Evolutionary conservation across 2,329 filamentous ascomycete species (phyloP).

Genomic region (Colletotrichum simmondsii): DNA sequence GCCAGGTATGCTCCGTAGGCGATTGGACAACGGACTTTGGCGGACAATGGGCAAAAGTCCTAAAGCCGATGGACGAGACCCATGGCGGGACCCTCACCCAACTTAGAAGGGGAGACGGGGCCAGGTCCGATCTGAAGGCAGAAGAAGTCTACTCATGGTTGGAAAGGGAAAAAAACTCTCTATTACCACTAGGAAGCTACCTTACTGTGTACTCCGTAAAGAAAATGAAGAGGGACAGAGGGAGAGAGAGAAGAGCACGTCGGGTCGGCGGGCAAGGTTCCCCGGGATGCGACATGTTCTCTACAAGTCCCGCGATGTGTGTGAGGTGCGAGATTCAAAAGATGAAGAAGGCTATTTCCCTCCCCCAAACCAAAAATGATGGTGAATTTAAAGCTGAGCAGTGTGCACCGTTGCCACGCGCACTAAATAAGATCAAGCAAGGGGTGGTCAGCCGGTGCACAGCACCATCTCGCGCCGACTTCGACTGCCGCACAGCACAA

Average conservation of each 20-base stretch:
- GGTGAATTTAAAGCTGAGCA: slow-evolving; percentile 11
- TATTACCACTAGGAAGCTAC: not conserved
- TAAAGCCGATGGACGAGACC: not conserved
- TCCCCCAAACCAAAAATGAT: not conserved
- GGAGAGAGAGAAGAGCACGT: not conserved
- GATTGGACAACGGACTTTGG: not conserved
- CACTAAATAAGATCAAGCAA: not conserved
- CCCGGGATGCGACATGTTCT: slow-evolving; percentile 14
- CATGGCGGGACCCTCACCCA: too few species aligned
- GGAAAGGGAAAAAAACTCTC: not conserved
- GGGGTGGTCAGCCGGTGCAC: slow-evolving; percentile 3
- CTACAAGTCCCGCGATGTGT: not conserved
- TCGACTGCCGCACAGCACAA: not conserved
- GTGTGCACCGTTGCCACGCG: slow-evolving; percentile 22
- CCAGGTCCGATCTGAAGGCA: not conserved
- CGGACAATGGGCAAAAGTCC: not conserved
- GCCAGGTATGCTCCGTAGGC: not conserved
- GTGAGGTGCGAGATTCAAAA: slow-evolving; percentile 6
- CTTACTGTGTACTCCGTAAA: not conserved
- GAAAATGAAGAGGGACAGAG: not conserved
- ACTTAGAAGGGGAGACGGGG: not conserved
- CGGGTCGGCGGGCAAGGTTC: slow-evolving; percentile 16
- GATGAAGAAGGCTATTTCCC: slow-evolving; percentile 1
- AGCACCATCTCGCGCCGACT: too few species aligned
- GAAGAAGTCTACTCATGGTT: not conserved